A percentile compares a stretch with the other conserved stretches of the same genome.
Conservation (phyloP, 192 early-diverging fungal genomes). For the Coemansia sp. region DNA sequence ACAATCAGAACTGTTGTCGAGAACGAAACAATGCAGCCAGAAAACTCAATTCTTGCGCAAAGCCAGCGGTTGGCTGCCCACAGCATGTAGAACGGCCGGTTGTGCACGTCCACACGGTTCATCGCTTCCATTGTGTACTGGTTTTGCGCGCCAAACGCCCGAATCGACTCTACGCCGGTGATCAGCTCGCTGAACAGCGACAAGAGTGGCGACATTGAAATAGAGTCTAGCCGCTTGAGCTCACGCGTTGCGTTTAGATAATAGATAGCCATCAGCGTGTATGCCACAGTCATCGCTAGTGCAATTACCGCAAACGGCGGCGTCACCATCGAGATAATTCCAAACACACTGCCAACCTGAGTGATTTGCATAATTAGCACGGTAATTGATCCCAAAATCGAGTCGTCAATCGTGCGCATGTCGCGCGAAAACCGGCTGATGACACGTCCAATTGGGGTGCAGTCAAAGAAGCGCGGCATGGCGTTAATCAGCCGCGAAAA, state of each 20-base stretch:
- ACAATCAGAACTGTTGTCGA: slow-evolving; percentile 69
- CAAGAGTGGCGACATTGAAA: slow-evolving; percentile 72
- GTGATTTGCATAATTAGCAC: slow-evolving; percentile 58
- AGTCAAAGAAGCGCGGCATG: slow-evolving; percentile 85
- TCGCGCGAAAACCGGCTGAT: slow-evolving; percentile 89
- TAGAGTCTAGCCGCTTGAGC: slow-evolving; percentile 84
- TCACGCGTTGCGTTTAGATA: slow-evolving; percentile 83
- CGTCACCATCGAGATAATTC: slow-evolving; percentile 64
- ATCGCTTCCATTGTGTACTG: slow-evolving; percentile 70
- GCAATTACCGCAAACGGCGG: slow-evolving; percentile 76
- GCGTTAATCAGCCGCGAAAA: slow-evolving; percentile 66
- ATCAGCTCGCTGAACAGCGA: slow-evolving; percentile 83
- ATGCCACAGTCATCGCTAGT: slow-evolving; percentile 58
- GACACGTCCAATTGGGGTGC: slow-evolving; percentile 84
- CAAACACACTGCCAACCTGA: slow-evolving; percentile 59
- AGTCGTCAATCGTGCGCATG: slow-evolving; percentile 79
- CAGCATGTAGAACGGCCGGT: slow-evolving; percentile 82
- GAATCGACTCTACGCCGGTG: slow-evolving; percentile 73
- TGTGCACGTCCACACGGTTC: slow-evolving; percentile 70
- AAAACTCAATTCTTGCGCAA: slow-evolving; percentile 76
- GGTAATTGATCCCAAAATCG: slow-evolving; percentile 54
- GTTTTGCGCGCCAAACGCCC: slow-evolving; percentile 79
- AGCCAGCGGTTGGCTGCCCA: slow-evolving; percentile 93
- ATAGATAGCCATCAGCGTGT: slow-evolving; percentile 64
- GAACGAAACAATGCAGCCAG: slow-evolving; percentile 76